Percentiles rank a stretch among this genome's conserved stretches.
These are phyloP conservation scores for Hypoxylon lenormandii DNA, from an alignment of 495 filamentous ascomycete genomes.

Conservation along the genomic window DNA sequence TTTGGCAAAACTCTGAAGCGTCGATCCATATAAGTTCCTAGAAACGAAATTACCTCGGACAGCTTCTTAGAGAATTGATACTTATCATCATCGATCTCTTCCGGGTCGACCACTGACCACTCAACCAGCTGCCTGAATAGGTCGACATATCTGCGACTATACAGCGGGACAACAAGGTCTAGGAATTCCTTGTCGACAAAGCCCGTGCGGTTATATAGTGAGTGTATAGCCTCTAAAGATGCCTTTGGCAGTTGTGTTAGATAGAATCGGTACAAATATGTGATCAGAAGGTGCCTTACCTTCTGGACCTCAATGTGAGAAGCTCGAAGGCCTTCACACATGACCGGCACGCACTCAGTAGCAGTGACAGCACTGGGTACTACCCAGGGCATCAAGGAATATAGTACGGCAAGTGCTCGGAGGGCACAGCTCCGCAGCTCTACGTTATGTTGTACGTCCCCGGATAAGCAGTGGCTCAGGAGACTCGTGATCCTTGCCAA, in stretches of 20 bases:
- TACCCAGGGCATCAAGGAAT: constrained; percentile 83
- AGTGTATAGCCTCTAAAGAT: constrained; percentile 83
- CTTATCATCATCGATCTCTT: constrained; percentile 87
- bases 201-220: constrained; percentile 78
- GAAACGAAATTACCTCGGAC: constrained; percentile 87
- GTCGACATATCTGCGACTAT: constrained; percentile 72
- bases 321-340: constrained; percentile 79
- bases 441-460: constrained; percentile 70
- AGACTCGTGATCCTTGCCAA: constrained; percentile 79
- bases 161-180: constrained; percentile 81
- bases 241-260: constrained; percentile 66
- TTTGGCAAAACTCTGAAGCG: constrained; percentile 70
- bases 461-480: constrained; percentile 76
- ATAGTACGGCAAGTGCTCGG: constrained; percentile 78
- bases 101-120: constrained; percentile 81
- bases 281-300: constrained; percentile 59
- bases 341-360: constrained; percentile 74
- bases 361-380: constrained; percentile 81
- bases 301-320: constrained; percentile 79
- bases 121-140: constrained; percentile 82
- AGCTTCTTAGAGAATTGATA: constrained; percentile 93
- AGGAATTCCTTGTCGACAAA: constrained; percentile 83
- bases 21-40: constrained; percentile 84
- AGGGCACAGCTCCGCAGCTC: constrained; percentile 75
- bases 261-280: constrained; percentile 4